Base-by-base conservation (phyloP, 2,329 filamentous ascomycete species). In the Sporothrix euskadiensis region DNA sequence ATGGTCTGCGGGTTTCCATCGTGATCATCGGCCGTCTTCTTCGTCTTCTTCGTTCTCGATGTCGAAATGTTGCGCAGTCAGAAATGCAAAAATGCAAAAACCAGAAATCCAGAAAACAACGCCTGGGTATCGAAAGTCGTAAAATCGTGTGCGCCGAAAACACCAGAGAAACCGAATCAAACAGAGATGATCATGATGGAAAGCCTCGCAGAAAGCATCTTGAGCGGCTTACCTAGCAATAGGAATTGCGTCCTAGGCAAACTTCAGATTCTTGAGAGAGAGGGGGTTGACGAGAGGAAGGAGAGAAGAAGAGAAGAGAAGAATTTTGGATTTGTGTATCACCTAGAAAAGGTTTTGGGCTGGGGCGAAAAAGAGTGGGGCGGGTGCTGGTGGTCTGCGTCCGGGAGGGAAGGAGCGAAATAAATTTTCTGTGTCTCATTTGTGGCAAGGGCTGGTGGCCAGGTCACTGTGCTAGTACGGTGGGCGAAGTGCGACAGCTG, bases 171-270 rank as follows among this genome's bases (percentile, higher is more conserved):
- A 14, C 8, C 14, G 19, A 52, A 26, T 44, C 59, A 35, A 63
- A 59, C 22, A 54, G 54, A 39, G 56, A 72, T 52, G 69, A 72
- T 74, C 65, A 65, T 74, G 69, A 71, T 72, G 66, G 47, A 59
- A 70, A 44, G 54, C 41, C 74, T 57, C 63, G 63, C 74, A 63
- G 59, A 66, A 72, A 57, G 68, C 73, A 77, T 76, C 75, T 39
- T 73, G 69, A 75, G 26, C 73, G 74, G 76, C 77, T 74, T 75
- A 78, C 77, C 77, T 78, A 73, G 77, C 77, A 77, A 78, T 76
- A 75, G 22, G 56, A 69, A 76, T 78, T 77, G 76, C 77, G 77
- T 78, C 77, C 77, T 78, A 76, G 75, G 77, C 76, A 77, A 78
- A 74, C 75, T 75, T 75, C 75, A 77, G 76, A 77, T 76, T 54